Evolutionary conservation across 192 early-diverging fungal genomes (phyloP), one percentile per base, ranked within the genome.

Genomic region (Haplosporangium gracile): DNA sequence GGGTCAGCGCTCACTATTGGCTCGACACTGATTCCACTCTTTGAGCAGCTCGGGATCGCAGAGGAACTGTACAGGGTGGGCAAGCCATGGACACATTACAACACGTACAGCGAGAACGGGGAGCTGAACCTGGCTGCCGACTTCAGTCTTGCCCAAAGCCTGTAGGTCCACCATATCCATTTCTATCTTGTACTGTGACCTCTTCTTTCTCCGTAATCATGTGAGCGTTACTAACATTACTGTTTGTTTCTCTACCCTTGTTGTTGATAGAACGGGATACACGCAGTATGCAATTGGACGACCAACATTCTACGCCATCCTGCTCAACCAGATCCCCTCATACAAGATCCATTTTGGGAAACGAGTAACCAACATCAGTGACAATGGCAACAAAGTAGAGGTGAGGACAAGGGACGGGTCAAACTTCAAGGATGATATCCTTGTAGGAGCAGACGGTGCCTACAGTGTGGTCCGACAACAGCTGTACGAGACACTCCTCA

Each of bases 361-460:
- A 16, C 69, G 70, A 57, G 73, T 83, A 16, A 45, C 68, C 16
- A 24, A 36, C 7, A 9, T 83, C 60, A 18, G n/a, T 26, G 36
- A 70, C 63, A 9, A 73, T 36, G 68, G 83, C 4, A 51, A 79
- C 24, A 75, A 53, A 24, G 78, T 89, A 18, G 42, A 38, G 40
- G 72, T 78, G 47, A 47, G 5, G 22, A 77, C 65, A 49, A n/a
- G 53, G 5, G 88, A 89, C 22, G 45, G 71, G 1, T 70, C 78
- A 6, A n/a, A 20, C 1, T 20, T 36, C 9, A 57, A 68, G 57
- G 88, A 84, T 13, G 72, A 75, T 36, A 49, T 87, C 15, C 39
- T 89, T 15, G 84, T 89, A 0, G 88, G 84, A 40, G 78, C 79
- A 1, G 89, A 89, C 72, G 85, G 82, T 40, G 76, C 78, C 4